Conservation (phyloP, 345 rosid species). For the Gynandropsis gynandra region DNA sequence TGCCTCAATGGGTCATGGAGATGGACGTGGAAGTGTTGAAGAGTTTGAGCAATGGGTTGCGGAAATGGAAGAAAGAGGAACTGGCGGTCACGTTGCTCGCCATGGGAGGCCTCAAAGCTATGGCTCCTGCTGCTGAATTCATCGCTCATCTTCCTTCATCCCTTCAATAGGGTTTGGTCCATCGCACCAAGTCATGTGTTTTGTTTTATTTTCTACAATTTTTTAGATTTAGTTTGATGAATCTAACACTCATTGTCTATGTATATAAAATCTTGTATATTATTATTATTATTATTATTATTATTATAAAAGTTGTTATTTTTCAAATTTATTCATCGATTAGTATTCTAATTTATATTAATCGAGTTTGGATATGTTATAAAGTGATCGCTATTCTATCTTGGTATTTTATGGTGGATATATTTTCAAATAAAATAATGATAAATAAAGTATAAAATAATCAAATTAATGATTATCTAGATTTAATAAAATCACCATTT, state of each 20-base stretch:
- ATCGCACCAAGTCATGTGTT: neutral
- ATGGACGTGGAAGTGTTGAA: slow-evolving; percentile 60
- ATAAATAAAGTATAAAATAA: no score
- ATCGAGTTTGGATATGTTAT: no score
- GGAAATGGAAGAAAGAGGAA: slow-evolving; percentile 70
- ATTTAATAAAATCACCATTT: no score
- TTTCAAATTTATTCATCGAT: no score
- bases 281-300: no score
- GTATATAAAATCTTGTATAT: slow-evolving; percentile 24
- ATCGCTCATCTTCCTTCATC: slow-evolving; percentile 31
- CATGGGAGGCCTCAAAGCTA: slow-evolving; percentile 62
- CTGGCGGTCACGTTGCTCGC: slow-evolving; percentile 70
- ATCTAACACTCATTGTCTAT: slow-evolving; percentile 17
- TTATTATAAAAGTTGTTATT: no score
- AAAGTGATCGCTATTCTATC: no score
- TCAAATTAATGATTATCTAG: no score
- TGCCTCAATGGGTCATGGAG: slow-evolving; percentile 82
- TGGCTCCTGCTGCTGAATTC: slow-evolving; percentile 72
- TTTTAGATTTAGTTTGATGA: slow-evolving; percentile 15
- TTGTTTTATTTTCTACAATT: slow-evolving; percentile 3
- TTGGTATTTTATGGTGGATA: no score
- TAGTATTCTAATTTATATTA: no score
- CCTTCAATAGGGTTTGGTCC: neutral
- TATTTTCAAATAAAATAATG: no score
- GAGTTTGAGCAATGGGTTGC: slow-evolving; percentile 74